Conservation (phyloP, 345 rosid genomes). For the Citrus sp. region DNA sequence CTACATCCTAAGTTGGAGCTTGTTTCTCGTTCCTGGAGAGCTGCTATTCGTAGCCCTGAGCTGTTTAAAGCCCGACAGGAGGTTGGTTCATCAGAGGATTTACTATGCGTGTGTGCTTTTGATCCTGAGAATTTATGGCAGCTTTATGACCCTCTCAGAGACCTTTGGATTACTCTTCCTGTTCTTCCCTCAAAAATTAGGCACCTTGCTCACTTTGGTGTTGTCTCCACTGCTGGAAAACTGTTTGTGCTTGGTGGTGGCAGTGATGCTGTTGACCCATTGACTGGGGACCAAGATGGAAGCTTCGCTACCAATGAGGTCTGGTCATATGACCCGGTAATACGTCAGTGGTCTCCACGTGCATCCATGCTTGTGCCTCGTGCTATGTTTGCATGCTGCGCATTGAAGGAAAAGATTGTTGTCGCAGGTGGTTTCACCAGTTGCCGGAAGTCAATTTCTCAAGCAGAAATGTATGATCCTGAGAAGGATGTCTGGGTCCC, state of each 20-base stretch:
- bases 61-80: conserved; percentile 75
- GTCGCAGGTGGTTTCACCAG: conserved; percentile 95
- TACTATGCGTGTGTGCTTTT: conserved; percentile 79
- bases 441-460: conserved; percentile 82
- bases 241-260: conserved; percentile 94
- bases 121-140: conserved; percentile 98
- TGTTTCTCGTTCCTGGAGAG: conserved; percentile 94
- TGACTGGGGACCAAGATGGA: conserved; percentile 93
- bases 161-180: conserved; percentile 89
- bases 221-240: conserved; percentile 57
- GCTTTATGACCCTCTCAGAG: conserved; percentile 75
- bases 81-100: conserved; percentile 62
- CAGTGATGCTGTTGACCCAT: conserved; percentile 89
- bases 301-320: conserved; percentile 90
- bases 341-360: conserved; percentile 58
- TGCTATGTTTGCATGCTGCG: conserved; percentile 93
- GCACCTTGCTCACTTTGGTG: conserved; percentile 87
- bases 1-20: conserved; percentile 74
- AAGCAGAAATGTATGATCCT: conserved; percentile 91
- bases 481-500: conserved; percentile 73
- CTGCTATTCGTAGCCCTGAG: conserved; percentile 68
- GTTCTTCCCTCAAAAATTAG: conserved; percentile 79
- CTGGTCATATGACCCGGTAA: conserved; percentile 87
- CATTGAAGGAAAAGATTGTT: conserved; percentile 76
- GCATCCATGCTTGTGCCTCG: conserved; percentile 92